Base-by-base conservation (phyloP, 1,139 yeast genomes). In the Meyerozyma athensensis region DNA sequence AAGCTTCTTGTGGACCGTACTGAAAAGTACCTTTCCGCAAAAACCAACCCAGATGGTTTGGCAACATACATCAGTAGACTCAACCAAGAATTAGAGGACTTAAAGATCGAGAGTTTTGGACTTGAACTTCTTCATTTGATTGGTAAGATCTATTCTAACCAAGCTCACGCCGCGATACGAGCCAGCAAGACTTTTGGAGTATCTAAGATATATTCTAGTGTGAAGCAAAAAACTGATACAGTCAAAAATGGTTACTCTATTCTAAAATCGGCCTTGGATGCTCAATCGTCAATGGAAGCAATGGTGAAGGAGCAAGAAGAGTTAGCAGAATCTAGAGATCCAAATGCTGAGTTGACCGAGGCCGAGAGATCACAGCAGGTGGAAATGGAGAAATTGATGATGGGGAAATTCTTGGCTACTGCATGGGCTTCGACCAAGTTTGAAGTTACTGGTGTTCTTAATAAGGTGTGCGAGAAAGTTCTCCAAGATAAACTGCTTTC, bases 341-440 rank as follows among this genome's bases (percentile, higher is more conserved):
- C 58, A 13, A 45, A 47, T 19, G 72, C 68, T 2, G 61, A 61
- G 36, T 47, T 66, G 17, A 53, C 72, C 1, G 63, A 57, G 10
- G 65, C 65, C 43, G 82, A 77, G 46, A 64, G 64, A 35, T 63
- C 65, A 41, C 72, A 75, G 51, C 75, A 74, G 45, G 81, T 77
- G 5, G 83, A 81, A 51, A 72, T 76, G 52, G 87, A 82, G 53
- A 68, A 82, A 39, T 62, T 73, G 24, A 73, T 82, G 58, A 81
- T 84, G 3, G 92, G 94, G 19, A 83, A 84, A 56, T 70, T 84
- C 37, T 68, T 84, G 39, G 84, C 83, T 13, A 81, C 86, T 7
- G 87, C 86, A 17, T 84, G 95, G 95, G 85, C 83, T 1, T 72
- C 85, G 30, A 79, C 87, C 12, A 82, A 80, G 50, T 83, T 77